These are phyloP conservation scores for Xylaria sp. DNA, from an alignment of 2,329 filamentous ascomycete genomes.

Conservation along the genomic window DNA sequence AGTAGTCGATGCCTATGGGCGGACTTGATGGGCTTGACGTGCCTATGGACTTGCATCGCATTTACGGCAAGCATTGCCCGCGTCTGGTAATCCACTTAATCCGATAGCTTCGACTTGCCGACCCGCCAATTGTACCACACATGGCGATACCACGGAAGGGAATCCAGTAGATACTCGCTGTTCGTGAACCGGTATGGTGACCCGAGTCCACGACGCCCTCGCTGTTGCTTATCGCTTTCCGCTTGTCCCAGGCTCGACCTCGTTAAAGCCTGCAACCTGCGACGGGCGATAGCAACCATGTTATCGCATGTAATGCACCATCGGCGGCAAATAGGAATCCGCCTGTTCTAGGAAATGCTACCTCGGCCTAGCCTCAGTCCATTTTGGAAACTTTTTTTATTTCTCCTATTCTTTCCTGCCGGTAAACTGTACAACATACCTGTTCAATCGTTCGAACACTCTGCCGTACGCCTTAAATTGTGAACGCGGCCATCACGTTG, in stretches of 20 bases:
- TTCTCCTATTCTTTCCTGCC: neutral
- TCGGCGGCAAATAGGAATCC: constrained; percentile 17
- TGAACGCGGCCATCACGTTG: constrained; percentile 11
- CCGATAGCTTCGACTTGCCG: constrained; percentile 1
- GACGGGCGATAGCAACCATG: constrained; percentile 4
- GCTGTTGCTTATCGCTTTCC: constrained; percentile 16
- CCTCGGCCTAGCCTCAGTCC: constrained; percentile 3
- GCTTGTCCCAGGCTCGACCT: constrained; percentile 9
- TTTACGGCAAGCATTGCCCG: constrained; percentile 10
- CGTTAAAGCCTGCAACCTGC: constrained; percentile 1
- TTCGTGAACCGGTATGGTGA: constrained; percentile 6
- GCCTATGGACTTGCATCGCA: constrained; percentile 9
- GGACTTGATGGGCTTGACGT: too few species aligned
- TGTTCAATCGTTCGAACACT: neutral
- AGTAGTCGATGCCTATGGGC: neutral
- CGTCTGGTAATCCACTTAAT: constrained; percentile 4
- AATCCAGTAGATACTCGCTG: constrained; percentile 5
- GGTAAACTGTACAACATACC: constrained; percentile 6
- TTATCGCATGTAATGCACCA: constrained; percentile 22
- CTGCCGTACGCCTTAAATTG: constrained; percentile 7
- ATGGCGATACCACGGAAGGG: constrained; percentile 8
- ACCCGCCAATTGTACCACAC: constrained; percentile 24
- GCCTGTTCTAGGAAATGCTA: constrained; percentile 15
- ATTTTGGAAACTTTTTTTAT: neutral
- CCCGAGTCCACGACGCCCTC: constrained; percentile 2